Percentiles rank a stretch among this genome's conserved stretches.
Conservation (phyloP, 176 grass and related monocot species). For the Poa annua region DNA sequence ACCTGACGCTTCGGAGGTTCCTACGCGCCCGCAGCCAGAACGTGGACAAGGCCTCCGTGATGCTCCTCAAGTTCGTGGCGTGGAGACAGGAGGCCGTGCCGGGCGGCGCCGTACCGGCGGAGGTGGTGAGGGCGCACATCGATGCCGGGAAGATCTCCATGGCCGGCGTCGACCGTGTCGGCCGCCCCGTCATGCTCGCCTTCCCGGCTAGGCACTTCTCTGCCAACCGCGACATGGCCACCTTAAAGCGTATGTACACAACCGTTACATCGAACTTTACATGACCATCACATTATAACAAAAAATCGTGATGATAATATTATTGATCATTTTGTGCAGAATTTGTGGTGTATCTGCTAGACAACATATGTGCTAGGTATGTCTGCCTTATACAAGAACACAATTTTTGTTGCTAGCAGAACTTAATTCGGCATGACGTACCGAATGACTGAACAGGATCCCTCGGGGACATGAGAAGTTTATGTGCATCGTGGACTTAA, state of each 20-base stretch:
- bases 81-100: conserved; percentile 67
- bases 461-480: conserved; percentile 74
- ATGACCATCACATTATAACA: background rate
- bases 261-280: background rate
- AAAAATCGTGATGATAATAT: background rate
- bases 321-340: background rate
- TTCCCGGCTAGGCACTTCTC: conserved; percentile 39
- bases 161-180: conserved; percentile 61
- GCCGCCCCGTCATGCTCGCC: conserved; percentile 56
- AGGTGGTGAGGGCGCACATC: conserved; percentile 49
- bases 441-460: conserved; percentile 34
- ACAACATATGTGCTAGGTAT: conserved; percentile 10
- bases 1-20: conserved; percentile 79
- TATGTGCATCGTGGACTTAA: conserved; percentile 59
- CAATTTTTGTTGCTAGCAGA: background rate
- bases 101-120: conserved; percentile 55
- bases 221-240: conserved; percentile 60
- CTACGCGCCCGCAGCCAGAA: conserved; percentile 66
- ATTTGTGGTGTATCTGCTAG: background rate
- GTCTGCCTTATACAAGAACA: background rate
- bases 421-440: background rate
- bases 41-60: conserved; percentile 57
- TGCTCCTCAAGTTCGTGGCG: conserved; percentile 68
- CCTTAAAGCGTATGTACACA: conserved; percentile 59
- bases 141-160: conserved; percentile 52